These are phyloP conservation scores for Biscutella laevigata DNA, from an alignment of 441 rosid genomes.

Conservation along the genomic window DNA sequence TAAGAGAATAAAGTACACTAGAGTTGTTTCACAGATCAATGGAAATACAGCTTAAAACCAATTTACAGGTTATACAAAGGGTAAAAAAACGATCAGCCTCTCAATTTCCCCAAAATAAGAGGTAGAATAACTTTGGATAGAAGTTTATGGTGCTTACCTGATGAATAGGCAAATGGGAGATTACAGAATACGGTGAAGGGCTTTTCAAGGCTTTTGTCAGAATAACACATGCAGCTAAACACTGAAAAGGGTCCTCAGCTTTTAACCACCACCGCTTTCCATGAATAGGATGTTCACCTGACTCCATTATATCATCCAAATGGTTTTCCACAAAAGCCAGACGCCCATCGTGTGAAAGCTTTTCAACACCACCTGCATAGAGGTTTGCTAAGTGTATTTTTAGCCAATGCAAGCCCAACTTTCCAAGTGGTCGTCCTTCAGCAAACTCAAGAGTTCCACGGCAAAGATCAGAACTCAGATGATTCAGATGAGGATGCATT, in stretches of 20 bases:
- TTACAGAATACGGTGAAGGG: slow-evolving; percentile 50
- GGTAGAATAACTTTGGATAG: neutral
- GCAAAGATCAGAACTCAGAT: slow-evolving; percentile 84
- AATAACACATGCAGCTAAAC: slow-evolving; percentile 80
- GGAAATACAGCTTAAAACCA: neutral
- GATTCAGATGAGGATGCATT: slow-evolving; percentile 91
- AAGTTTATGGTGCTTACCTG: slow-evolving; percentile 45
- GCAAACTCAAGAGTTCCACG: slow-evolving; percentile 94
- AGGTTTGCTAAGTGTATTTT: slow-evolving; percentile 86
- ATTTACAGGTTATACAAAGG: neutral
- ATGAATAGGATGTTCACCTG: slow-evolving; percentile 74
- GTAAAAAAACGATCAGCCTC: neutral
- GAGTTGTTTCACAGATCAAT: neutral
- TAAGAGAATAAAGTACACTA: neutral
- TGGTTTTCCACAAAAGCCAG: slow-evolving; percentile 72
- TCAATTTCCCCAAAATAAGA: neutral
- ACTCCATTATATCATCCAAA: slow-evolving; percentile 68
- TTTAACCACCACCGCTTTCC: slow-evolving; percentile 88
- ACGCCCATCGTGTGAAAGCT: slow-evolving; percentile 84
- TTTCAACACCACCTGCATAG: slow-evolving; percentile 76
- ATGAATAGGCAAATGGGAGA: slow-evolving; percentile 82
- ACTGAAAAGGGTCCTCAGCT: slow-evolving; percentile 96
- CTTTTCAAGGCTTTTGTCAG: slow-evolving; percentile 75
- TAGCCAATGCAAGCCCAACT: slow-evolving; percentile 77
- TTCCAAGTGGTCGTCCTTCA: slow-evolving; percentile 79